Evolutionary conservation across 495 filamentous ascomycete genomes (phyloP), one percentile per base, ranked within the genome.

Genomic region (Paragyromitra xinjiangensis): DNA sequence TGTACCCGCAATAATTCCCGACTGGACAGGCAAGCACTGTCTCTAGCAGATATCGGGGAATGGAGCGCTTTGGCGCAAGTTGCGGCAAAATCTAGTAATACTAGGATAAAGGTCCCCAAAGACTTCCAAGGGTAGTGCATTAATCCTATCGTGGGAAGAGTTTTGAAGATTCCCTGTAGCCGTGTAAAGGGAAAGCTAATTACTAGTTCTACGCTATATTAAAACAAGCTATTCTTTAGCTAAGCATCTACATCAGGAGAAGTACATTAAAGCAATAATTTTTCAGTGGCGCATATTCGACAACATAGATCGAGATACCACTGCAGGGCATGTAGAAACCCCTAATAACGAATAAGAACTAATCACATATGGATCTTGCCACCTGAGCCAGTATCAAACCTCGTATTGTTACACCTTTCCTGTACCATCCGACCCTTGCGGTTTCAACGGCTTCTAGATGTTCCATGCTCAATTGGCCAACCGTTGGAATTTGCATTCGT

Each of bases 61-160:
- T 53, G 16, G 56, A 63, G 69, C 56, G 69, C 56, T 71, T 71
- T 71, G 69, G 69, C 56, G 44, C 63, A 56, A 71, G 42, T 40
- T 71, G 69, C 69, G 56, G 69, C 19, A 63, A 63, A 63, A 71
- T 63, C 3, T 6, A 55, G 16, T 24, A 3, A 26, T 50, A 62
- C 12, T 6, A 22, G 42, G 22, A 5, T 22, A 11, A 7, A 2
- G 19, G 19, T 55, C 19, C 24, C n/a, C 19, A 9, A 24, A 14
- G 12, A 4, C 12, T 11, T 16, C 16, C 16, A 16, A 29, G 26
- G 26, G 2, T 3, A 29, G 26, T 29, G 26, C 26, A 29, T 29
- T 29, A 29, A 29, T 29, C 26, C 44, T 45, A 14, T 45, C 44
- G 44, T 45, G 9, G 9, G 44, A 45, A 14, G 9, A 45, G 44